Evolutionary conservation across 805 yeast genomes (phyloP).

Genomic region (Pichia kluyveri): DNA sequence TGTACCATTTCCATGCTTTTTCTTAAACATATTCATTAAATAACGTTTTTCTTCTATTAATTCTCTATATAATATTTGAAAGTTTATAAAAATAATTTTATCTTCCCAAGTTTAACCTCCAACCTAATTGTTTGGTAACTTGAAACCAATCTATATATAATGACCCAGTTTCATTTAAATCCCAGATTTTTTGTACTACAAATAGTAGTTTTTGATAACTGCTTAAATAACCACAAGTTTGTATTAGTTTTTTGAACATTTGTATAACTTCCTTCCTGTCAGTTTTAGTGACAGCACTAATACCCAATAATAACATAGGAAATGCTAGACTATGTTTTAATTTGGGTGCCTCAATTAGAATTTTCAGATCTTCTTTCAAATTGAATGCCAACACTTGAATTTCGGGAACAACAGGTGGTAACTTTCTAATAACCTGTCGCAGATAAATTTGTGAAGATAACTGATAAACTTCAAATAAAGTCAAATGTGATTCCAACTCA

Average conservation of each 20-base stretch:
- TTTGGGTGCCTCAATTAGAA: constrained; percentile 8
- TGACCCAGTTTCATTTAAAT: constrained; percentile 25
- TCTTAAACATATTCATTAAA: neutral
- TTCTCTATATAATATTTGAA: no score
- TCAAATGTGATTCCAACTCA: constrained; percentile 24
- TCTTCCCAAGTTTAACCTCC: constrained; percentile 25
- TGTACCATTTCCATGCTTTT: neutral
- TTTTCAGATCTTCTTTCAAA: constrained; percentile 12
- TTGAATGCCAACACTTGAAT: constrained; percentile 13
- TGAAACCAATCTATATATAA: constrained; percentile 32
- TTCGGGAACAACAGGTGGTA: constrained; percentile 23
- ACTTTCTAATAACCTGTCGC: constrained; percentile 16
- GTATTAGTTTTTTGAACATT: constrained; percentile 22
- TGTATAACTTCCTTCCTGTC: constrained; percentile 21
- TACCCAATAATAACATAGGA: constrained; percentile 31
- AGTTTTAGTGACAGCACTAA: constrained; percentile 19
- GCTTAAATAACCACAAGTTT: constrained; percentile 24
- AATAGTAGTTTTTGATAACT: constrained; percentile 23
- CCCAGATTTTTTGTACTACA: constrained; percentile 29
- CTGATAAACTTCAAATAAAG: constrained; percentile 28
- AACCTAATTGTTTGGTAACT: constrained; percentile 29
- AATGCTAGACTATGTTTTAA: constrained; percentile 26
- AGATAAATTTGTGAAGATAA: constrained; percentile 20
- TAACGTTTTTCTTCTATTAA: neutral
- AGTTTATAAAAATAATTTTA: neutral